Evolutionary conservation across 345 rosid genomes (phyloP), one percentile per base, ranked within the genome.

Genomic region (Arabidopsis suecica): DNA sequence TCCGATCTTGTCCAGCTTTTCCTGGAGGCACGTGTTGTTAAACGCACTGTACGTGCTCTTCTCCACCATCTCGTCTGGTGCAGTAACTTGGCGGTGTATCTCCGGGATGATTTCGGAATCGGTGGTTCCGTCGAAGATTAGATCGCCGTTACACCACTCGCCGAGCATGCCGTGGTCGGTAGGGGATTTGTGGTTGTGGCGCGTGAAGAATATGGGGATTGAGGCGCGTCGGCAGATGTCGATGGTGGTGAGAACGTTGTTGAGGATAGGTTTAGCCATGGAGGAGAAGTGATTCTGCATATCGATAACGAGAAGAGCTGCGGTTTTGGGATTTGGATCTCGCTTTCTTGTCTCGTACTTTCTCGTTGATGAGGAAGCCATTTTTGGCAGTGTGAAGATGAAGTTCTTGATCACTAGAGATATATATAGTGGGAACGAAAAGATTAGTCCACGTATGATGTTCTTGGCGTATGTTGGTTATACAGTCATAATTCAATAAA

Each of bases 11-110:
- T 9, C 65, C 87, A 89, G 67, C 67, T 77, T 78, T 62, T 84
- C 87, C 62, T 89, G 79, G 41, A 91, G 84, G 1, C 84, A 63
- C 73, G 95, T 28, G 66, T 78, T 73, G 0, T 33, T 38, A 71
- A 91, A 88, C 62, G 86, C 93, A 64, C 93, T 89, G 71, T 91
- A 91, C 51, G 97, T 89, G 81, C 36, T 79, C 87, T 91, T 91
- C 82, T 84, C 86, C 69, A 89, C 81, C 55, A 91, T 83, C 71
- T 83, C 87, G 7, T 65, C 74, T 14, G 66, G 71, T 56, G 0
- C 0, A 0, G 0, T 71, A 0, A 79, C 72, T 0, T 66, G 63
- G n/a, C 54, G 65, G 2, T 41, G 20, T 53, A 91, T 82, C 68
- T 84, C 86, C 4, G 86, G 83, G 37, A 89, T 62, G 22, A 91